Evolutionary conservation across 345 rosid species (phyloP).

Genomic region (Odontarrhena argentea): DNA sequence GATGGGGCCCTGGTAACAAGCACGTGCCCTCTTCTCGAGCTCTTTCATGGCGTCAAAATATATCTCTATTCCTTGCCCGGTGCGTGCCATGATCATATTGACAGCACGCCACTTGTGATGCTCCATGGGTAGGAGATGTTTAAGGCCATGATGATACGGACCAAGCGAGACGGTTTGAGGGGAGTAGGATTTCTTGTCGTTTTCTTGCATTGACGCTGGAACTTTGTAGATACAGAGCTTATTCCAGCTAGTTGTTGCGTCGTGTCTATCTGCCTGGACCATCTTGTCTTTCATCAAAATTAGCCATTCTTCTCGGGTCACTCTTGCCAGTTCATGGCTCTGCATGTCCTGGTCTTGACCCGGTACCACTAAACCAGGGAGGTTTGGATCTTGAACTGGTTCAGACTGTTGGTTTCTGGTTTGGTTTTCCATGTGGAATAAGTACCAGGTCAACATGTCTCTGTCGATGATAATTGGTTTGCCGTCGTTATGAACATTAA

Average conservation of each 20-base stretch:
- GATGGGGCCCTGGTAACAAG: slow-evolving; percentile 65
- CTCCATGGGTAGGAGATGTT: slow-evolving; percentile 71
- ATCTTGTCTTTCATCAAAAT: slow-evolving; percentile 64
- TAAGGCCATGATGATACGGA: slow-evolving; percentile 76
- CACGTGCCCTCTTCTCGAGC: slow-evolving; percentile 65
- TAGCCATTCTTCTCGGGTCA: slow-evolving; percentile 59
- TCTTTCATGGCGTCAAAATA: slow-evolving; percentile 67
- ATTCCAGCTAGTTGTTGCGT: slow-evolving; percentile 58
- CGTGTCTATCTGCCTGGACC: slow-evolving; percentile 55
- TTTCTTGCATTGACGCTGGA: slow-evolving; percentile 39
- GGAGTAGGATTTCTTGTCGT: slow-evolving; percentile 66
- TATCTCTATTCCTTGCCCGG: slow-evolving; percentile 47
- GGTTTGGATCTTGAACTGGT: slow-evolving; percentile 2
- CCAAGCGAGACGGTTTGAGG: slow-evolving; percentile 81
- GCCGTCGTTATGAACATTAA: slow-evolving; percentile 19
- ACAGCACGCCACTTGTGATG: slow-evolving; percentile 85
- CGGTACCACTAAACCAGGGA: background rate
- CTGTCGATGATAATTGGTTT: slow-evolving; percentile 25
- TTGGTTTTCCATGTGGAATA: too few species aligned
- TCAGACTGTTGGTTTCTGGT: slow-evolving; percentile 2
- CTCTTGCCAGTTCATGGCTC: background rate
- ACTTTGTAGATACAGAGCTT: slow-evolving; percentile 42
- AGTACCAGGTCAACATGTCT: slow-evolving; percentile 9
- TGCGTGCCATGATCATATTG: slow-evolving; percentile 61
- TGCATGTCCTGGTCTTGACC: background rate